Conservation (phyloP, 495 filamentous ascomycete genomes). For the Elasticomyces elasticus region DNA sequence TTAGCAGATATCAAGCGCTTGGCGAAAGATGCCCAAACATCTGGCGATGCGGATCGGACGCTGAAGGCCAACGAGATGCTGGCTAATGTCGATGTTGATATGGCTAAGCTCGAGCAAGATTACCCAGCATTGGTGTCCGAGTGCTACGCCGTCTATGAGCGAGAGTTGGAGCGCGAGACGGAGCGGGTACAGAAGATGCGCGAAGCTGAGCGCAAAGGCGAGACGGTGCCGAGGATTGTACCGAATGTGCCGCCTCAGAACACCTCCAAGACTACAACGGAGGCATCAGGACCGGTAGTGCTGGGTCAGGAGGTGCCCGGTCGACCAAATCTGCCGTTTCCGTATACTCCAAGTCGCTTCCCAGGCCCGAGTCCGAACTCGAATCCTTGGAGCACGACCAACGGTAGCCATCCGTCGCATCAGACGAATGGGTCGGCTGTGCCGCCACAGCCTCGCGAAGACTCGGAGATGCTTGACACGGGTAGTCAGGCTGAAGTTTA, state of each 20-base stretch:
- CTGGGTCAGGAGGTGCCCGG: conserved; percentile 47
- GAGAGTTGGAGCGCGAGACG: conserved; percentile 54
- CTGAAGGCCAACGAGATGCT: conserved; percentile 82
- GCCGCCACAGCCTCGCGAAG: conserved; percentile 45
- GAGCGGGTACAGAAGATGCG: conserved; percentile 41
- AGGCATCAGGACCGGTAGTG: conserved; percentile 46
- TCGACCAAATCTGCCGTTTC: conserved; percentile 32
- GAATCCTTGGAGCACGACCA: conserved; percentile 37
- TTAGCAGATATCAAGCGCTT: conserved; percentile 72
- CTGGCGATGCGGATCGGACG: conserved; percentile 59
- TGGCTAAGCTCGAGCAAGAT: conserved; percentile 54
- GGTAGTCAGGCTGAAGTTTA: conserved; percentile 38
- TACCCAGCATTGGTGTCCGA: conserved; percentile 56
- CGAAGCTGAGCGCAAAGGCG: conserved; percentile 36
- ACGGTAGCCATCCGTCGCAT: conserved; percentile 39
- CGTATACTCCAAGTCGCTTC: conserved; percentile 40
- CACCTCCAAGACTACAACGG: conserved; percentile 37
- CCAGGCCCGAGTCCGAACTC: conserved; percentile 42
- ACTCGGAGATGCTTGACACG: conserved; percentile 46
- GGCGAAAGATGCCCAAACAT: conserved; percentile 69
- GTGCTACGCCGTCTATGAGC: conserved; percentile 62
- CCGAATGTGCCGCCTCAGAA: conserved; percentile 41
- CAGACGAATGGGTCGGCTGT: conserved; percentile 59
- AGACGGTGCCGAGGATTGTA: conserved; percentile 28
- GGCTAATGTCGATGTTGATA: conserved; percentile 86